Base-by-base conservation (phyloP, 2,329 filamentous ascomycete species). In the Balansia obtecta region DNA sequence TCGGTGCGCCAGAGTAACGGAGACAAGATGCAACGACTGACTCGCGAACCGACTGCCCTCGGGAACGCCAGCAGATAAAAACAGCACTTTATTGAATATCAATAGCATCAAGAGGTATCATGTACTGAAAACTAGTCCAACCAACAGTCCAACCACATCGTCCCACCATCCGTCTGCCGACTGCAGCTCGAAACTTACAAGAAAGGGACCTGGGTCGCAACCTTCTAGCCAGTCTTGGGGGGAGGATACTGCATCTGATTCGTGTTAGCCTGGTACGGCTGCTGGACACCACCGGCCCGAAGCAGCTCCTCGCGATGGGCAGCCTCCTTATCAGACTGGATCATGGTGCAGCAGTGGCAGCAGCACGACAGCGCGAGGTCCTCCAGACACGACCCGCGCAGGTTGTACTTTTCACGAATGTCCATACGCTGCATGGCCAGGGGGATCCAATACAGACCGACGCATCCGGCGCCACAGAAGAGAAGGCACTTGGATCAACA, bases 241-340 rank as follows among this genome's bases (percentile, higher is more conserved):
- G 40, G 32, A 38, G 40, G 39, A 46, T 56, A 57, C 13, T 50
- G 34, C 56, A 58, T 58, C 12, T 53, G 48, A n/a, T 45, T 30
- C 11, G 38, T 51, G 37, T 58, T 57, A 22, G 55, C 13, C 51
- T 55, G 49, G 44, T 58, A 58, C 54, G 54, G 56, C 49, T 57
- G 50, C 46, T 55, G 51, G 13, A 45, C 34, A 34, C 52, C 53
- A 18, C 43, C 4, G n/a, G 33, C 49, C 10, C 34, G 50, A 33
- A 56, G 33, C 38, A 58, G 55, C 13, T 56, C 49, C 56, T 68
- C 68, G 13, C 65, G 68, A 52, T 66, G 56, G 46, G 61, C 63
- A 2, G 65, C 64, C 62, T 75, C 72, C 68, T 74, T 75, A 39
- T 74, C 71, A 53, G 66, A 59, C 68, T 75, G 72, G 48, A 71